Evolutionary conservation across 495 filamentous ascomycete genomes (phyloP).

Genomic region (Penicillium cosmopolitanum): DNA sequence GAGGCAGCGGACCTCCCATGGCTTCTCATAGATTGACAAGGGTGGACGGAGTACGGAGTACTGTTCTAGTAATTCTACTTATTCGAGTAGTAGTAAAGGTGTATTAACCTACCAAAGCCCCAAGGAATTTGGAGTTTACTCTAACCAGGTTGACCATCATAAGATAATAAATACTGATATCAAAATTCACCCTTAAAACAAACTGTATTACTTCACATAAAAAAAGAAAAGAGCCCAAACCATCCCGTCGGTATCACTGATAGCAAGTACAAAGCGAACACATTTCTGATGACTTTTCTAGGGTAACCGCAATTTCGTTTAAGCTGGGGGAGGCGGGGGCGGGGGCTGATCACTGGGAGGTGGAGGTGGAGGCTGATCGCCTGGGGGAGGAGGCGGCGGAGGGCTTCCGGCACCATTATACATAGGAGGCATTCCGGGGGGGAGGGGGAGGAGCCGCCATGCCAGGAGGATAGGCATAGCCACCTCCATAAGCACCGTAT

Average conservation of each 20-base stretch:
- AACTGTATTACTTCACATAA: conserved; percentile 17
- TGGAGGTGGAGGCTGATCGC: conserved; percentile 68
- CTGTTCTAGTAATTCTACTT: background rate
- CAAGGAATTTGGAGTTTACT: background rate
- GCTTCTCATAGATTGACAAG: too few relatives aligned
- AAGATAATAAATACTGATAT: background rate
- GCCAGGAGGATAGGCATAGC: conserved; percentile 55
- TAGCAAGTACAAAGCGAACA: conserved; percentile 10
- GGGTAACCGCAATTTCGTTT: conserved; percentile 13
- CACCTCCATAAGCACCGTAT: conserved; percentile 53
- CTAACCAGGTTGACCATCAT: background rate
- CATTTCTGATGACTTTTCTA: conserved; percentile 2
- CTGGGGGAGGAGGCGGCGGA: conserved; percentile 65
- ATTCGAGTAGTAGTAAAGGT: too few relatives aligned
- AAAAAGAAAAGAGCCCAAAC: background rate
- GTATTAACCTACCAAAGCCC: background rate
- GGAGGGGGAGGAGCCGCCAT: conserved; percentile 63
- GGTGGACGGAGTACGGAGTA: too few relatives aligned
- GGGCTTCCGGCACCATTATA: conserved; percentile 51
- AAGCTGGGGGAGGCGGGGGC: conserved; percentile 63
- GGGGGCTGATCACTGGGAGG: conserved; percentile 72
- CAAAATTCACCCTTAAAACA: background rate
- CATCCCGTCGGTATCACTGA: conserved; percentile 16
- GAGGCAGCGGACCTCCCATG: conserved; percentile 12
- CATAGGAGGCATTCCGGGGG: conserved; percentile 59